These are phyloP conservation scores for Sisymbrium irio DNA, from an alignment of 345 rosid genomes.

Conservation along the genomic window DNA sequence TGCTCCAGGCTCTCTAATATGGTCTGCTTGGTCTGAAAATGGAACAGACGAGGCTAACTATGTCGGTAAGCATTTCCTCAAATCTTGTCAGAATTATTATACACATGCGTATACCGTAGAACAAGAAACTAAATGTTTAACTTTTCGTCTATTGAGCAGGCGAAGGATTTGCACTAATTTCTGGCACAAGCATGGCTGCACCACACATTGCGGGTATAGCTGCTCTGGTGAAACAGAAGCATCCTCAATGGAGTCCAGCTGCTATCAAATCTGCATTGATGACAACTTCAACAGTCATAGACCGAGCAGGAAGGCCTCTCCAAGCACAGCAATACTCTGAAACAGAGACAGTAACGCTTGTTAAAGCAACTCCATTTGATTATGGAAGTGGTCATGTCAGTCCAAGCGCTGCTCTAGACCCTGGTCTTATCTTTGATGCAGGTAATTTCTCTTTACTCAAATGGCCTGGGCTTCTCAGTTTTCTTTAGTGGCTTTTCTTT, in stretches of 20 bases:
- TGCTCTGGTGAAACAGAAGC: constrained; percentile 95
- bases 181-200: constrained; percentile 99
- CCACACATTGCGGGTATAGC: constrained; percentile 99
- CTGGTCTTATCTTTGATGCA: constrained; percentile 93
- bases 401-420: constrained; percentile 95
- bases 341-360: constrained; percentile 71
- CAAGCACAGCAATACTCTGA: constrained; percentile 91
- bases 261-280: constrained; percentile 93
- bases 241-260: constrained; percentile 97
- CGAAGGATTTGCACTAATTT: constrained; percentile 91
- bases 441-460: constrained; percentile 41
- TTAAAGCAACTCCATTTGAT: constrained; percentile 87
- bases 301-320: constrained; percentile 90
- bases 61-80: constrained; percentile 50
- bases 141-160: constrained; percentile 47
- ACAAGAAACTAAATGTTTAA: not conserved
- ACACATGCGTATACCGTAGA: not conserved
- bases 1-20: constrained; percentile 95
- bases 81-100: not conserved
- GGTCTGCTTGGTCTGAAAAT: constrained; percentile 99
- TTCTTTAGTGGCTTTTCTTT: not conserved
- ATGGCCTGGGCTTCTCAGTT: not conserved
- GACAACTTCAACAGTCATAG: constrained; percentile 84
- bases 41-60: constrained; percentile 96
- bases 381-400: constrained; percentile 96